Conservation (phyloP, 805 yeast species). For the Schwanniomyces occidentalis region DNA sequence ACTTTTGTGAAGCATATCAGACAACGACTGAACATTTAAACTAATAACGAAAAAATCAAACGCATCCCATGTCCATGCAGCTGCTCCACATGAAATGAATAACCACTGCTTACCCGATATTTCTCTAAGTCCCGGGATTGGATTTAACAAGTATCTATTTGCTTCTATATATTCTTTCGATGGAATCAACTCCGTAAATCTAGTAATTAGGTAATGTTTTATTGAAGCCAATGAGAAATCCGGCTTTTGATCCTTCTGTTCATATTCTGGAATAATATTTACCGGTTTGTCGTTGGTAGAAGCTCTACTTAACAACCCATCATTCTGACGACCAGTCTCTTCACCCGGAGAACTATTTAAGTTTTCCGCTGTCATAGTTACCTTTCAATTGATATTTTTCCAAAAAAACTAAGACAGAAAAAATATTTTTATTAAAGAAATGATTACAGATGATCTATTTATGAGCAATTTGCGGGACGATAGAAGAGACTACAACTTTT, state of each 20-base stretch:
- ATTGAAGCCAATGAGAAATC: conserved; percentile 18
- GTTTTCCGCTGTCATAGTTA: too few species aligned
- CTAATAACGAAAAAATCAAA: conserved; percentile 69
- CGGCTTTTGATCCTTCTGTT: neutral
- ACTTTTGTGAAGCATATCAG: conserved; percentile 44
- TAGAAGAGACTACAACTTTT: too few species aligned
- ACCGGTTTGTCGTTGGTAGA: too few species aligned
- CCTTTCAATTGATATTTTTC: too few species aligned
- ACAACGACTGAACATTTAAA: conserved; percentile 52
- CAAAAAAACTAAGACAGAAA: too few species aligned
- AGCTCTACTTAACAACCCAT: too few species aligned
- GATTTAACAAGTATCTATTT: conserved; percentile 37
- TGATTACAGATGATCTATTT: too few species aligned
- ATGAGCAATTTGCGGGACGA: too few species aligned
- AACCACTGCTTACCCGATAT: conserved; percentile 51
- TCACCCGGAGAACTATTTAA: too few species aligned
- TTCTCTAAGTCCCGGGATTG: conserved; percentile 40
- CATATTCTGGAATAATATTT: too few species aligned
- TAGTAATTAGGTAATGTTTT: conserved; percentile 38
- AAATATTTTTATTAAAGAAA: too few species aligned
- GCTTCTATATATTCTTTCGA: conserved; percentile 45
- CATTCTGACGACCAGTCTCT: too few species aligned
- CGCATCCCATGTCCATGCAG: conserved; percentile 73
- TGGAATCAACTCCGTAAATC: conserved; percentile 49
- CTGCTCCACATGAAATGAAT: conserved; percentile 57